Base-by-base conservation (phyloP, 1,284 basidiomycete genomes). In the Athelia sp. region DNA sequence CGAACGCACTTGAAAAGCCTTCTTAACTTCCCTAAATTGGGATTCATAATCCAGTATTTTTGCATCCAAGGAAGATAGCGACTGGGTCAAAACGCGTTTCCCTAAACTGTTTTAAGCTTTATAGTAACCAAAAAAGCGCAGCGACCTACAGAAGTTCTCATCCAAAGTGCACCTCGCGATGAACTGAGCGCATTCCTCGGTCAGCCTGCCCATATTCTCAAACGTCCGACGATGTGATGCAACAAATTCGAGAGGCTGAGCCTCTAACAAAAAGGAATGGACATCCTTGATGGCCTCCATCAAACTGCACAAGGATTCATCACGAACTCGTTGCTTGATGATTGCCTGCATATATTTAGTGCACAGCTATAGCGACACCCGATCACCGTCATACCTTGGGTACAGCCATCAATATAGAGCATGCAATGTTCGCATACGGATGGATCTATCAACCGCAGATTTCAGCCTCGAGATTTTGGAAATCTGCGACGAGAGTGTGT, bases 161-260 rank as follows among this genome's bases (percentile, higher is more conserved):
- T 34, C n/a, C 4, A 40, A 8, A n/a, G 46, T 15, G 36, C 42
- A 48, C 38, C 42, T 35, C 14, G 4, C 4, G 21, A 48, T 48
- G 34, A 48, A 42, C 13, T 42, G 42, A 4, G 34, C 46, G 34
- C 46, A 48, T 24, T 48, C 46, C 4, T 13, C 23, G 4, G 46
- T 48, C 24, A 43, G 46, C 4, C 23, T 11, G 13, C n/a, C 18
- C 19, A 48, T 38, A 13, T 23, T 11, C 43, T 19, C 21, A 4
- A 44, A 8, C 8, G 4, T 44, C 18, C n/a, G 4, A 6, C 18
- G 17, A 22, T 44, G 43, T 17, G 43, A 23, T 9, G 4, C 23
- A 6, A 44, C 23, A 13, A 21, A 6, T n/a, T 44, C 22, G 18
- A 44, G 43, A 6, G 43, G 43, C 24, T 29, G 9, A 21, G 43